Evolutionary conservation across 2,329 filamentous ascomycete species (phyloP).

Genomic region (Penicillium aurantiogriseum): DNA sequence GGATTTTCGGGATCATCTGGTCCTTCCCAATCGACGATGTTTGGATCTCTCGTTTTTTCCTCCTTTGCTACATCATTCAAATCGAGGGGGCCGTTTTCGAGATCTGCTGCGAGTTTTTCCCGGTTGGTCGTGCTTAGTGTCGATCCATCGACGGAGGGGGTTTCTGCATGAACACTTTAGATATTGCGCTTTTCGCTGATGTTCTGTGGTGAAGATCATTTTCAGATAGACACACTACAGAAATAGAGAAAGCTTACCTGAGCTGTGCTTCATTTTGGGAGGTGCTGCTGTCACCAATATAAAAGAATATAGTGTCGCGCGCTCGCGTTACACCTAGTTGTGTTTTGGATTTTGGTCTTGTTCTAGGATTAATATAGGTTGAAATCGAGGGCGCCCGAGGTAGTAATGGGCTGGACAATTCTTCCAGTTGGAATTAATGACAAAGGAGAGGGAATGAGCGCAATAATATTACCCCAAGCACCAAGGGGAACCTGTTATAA

Average conservation of each 20-base stretch:
- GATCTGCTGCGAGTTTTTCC: slow-evolving; percentile 9
- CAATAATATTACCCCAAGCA: not conserved
- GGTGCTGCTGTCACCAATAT: not conserved
- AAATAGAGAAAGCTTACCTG: not conserved
- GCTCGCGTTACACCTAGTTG: not conserved
- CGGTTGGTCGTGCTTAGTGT: slow-evolving; percentile 16
- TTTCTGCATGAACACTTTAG: not conserved
- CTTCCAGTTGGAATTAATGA: not conserved
- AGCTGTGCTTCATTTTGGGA: not conserved
- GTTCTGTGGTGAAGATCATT: not conserved
- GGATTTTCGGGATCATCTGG: slow-evolving; percentile 50
- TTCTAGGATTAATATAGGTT: not conserved
- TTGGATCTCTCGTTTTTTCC: slow-evolving; percentile 36
- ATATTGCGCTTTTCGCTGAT: not conserved
- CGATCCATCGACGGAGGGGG: slow-evolving; percentile 16
- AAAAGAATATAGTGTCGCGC: too few relatives aligned
- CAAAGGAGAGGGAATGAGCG: not conserved
- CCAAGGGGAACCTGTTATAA: not conserved
- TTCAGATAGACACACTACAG: not conserved
- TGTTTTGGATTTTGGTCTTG: not conserved
- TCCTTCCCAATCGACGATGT: slow-evolving; percentile 61
- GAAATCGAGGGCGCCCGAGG: not conserved
- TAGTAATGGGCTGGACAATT: not conserved
- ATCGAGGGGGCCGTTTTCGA: slow-evolving; percentile 11
- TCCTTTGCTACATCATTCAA: not conserved